Percentiles rank a stretch among this genome's conserved stretches.
phyloP scores from a whole-genome alignment of 768 basidiomycete genomes.

The Leucosporidium creatinivorum region DNA sequence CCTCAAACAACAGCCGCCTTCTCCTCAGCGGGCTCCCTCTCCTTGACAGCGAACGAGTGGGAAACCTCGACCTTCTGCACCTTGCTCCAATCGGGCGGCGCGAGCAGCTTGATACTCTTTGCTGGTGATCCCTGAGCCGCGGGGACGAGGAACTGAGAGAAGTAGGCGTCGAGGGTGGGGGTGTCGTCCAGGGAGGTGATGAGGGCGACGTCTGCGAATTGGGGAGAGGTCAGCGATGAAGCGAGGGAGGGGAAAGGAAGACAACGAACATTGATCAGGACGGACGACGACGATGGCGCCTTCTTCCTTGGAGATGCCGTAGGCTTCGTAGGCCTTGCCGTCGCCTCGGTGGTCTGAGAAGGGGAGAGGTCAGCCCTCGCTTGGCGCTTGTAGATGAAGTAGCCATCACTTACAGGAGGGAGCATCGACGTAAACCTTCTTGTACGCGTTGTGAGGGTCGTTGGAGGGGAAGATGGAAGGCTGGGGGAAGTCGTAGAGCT shows the following conservation, averaged over 20 bases:
- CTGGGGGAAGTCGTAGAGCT: slow-evolving; percentile 33
- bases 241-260: background rate
- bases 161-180: slow-evolving; percentile 32
- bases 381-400: background rate
- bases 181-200: slow-evolving; percentile 34
- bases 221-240: background rate
- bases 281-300: slow-evolving; percentile 37
- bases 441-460: slow-evolving; percentile 29
- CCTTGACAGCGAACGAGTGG: background rate
- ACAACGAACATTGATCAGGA: slow-evolving; percentile 33
- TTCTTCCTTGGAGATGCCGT: slow-evolving; percentile 34
- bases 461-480: slow-evolving; percentile 23
- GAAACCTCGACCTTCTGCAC: slow-evolving; percentile 11
- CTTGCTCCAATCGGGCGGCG: slow-evolving; percentile 21
- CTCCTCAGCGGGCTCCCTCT: too few species aligned
- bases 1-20: too few species aligned
- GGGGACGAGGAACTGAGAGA: slow-evolving; percentile 28
- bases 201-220: slow-evolving; percentile 27
- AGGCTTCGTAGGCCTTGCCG: slow-evolving; percentile 37
- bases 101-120: slow-evolving; percentile 6
- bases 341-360: slow-evolving; percentile 32
- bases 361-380: background rate
- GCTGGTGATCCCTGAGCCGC: slow-evolving; percentile 22
- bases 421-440: slow-evolving; percentile 24
- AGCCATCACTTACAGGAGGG: slow-evolving; percentile 13